Percentiles rank a stretch among this genome's conserved stretches.
Evolutionary conservation across 83 land plant genomes (phyloP).

Genomic region (Larix sibirica): DNA sequence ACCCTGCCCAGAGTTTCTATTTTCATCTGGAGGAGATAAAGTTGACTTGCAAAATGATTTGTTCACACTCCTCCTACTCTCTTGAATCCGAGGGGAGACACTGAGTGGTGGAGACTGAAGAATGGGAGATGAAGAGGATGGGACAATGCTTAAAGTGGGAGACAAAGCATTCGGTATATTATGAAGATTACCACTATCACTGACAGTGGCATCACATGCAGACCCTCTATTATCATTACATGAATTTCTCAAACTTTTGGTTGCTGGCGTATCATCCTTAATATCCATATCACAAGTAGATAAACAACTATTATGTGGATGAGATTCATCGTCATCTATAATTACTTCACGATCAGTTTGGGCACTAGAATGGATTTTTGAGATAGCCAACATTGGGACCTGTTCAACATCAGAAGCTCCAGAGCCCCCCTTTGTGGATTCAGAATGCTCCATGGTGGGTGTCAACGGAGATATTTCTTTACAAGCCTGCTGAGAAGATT

Average conservation of each 20-base stretch:
- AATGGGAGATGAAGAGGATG: slow-evolving; percentile 20
- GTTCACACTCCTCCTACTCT: slow-evolving; percentile 50
- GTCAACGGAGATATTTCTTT: too few species aligned
- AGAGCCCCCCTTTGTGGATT: too few species aligned
- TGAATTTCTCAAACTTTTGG: too few species aligned
- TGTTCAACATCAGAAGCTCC: too few species aligned
- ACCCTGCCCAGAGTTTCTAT: slow-evolving; percentile 10
- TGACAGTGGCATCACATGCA: neutral
- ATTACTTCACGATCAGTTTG: neutral
- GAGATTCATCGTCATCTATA: neutral
- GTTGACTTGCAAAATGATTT: slow-evolving; percentile 21
- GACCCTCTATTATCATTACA: neutral
- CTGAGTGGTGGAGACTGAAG: slow-evolving; percentile 50
- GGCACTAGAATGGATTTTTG: neutral
- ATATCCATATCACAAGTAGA: neutral
- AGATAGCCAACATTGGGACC: neutral
- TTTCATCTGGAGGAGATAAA: slow-evolving; percentile 28
- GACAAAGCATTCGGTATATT: neutral
- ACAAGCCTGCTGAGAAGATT: too few species aligned
- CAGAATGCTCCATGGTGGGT: too few species aligned
- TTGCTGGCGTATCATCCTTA: neutral
- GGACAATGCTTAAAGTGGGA: slow-evolving; percentile 31
- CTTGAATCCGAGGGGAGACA: slow-evolving; percentile 36
- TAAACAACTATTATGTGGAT: neutral
- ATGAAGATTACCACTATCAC: neutral